Percentiles rank a stretch among this genome's conserved stretches.
phyloP scores from a whole-genome alignment of 2,329 filamentous ascomycete genomes.

The Canariomyces notabilis region DNA sequence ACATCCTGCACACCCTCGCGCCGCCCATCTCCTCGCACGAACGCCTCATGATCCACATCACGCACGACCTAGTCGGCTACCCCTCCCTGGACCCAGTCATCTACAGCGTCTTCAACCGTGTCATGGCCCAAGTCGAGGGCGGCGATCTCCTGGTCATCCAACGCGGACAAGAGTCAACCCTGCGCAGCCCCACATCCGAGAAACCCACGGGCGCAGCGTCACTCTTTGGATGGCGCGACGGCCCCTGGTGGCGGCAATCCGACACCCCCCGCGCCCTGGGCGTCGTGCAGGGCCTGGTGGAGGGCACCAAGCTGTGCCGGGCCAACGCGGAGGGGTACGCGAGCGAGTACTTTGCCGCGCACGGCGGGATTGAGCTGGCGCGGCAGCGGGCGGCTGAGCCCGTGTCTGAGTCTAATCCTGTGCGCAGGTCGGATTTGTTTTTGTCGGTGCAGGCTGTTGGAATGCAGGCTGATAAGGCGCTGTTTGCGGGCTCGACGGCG shows the following conservation, averaged over 20 bases:
- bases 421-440: conserved; percentile 91
- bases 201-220: conserved; percentile 37
- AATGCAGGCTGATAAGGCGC: conserved; percentile 55
- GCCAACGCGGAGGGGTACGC: conserved; percentile 87
- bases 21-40: conserved; percentile 97
- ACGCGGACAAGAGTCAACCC: conserved; percentile 78
- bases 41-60: conserved; percentile 93
- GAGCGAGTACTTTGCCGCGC: conserved; percentile 71
- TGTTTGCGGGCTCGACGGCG: conserved; percentile 60
- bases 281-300: conserved; percentile 70
- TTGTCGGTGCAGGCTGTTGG: conserved; percentile 85
- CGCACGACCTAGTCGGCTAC: conserved; percentile 91
- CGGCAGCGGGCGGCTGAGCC: conserved; percentile 74
- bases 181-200: conserved; percentile 43
- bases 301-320: conserved; percentile 86
- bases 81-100: conserved; percentile 90
- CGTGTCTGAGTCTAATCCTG: conserved; percentile 78
- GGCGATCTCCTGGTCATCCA: conserved; percentile 93
- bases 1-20: conserved; percentile 89
- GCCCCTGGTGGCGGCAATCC: conserved; percentile 87
- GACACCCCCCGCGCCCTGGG: conserved; percentile 70
- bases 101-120: conserved; percentile 83
- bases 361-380: conserved; percentile 75
- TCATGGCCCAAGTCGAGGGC: conserved; percentile 99
- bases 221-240: conserved; percentile 75